Evolutionary conservation across 352 stramenopile genomes (phyloP), one percentile per base, ranked within the genome.

Genomic region (Pythium grandisporangium): DNA sequence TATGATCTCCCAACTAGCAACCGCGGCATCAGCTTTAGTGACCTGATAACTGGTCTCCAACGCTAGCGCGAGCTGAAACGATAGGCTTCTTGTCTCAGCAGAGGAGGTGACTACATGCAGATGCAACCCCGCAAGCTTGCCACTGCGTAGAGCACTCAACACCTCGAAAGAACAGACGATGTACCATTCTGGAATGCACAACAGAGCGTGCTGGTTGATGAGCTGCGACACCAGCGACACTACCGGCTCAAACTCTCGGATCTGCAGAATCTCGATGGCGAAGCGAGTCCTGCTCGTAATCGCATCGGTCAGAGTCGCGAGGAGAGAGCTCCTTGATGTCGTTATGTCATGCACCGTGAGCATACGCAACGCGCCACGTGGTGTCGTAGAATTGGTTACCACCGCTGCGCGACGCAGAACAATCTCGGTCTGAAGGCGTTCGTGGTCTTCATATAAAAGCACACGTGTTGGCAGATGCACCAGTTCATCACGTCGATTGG

Each of bases 161-260:
- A 79, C 38, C 8, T 42, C 14, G n/a, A n/a, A n/a, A n/a, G n/a
- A n/a, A n/a, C 37, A 58, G 3, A 83, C 10, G 2, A 77, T 12
- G 34, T 70, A 66, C 72, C 72, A 82, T 26, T 73, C 48, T 0
- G 72, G 72, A 1, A 71, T 48, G 0, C 55, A 66, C 2, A 83
- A 43, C 30, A 81, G 26, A 12, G 66, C 60, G 34, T 83, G 59
- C 23, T 81, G 58, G 30, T 69, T 75, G 29, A 85, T 67, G 7
- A 77, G 21, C 6, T 63, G 51, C 2, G 72, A 83, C 3, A 81
- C 51, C 0, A 81, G 42, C 2, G 47, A 26, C 2, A 81, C 33
- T 3, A 70, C 49, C 3, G 24, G 7, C 14, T 77, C 63, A 3
- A 61, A 68, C 5, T 68, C 38, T 1, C 37, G 29, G 0, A 57